Base-by-base conservation (phyloP, 176 grass and related monocot genomes). In the Aegilops umbellulata region DNA sequence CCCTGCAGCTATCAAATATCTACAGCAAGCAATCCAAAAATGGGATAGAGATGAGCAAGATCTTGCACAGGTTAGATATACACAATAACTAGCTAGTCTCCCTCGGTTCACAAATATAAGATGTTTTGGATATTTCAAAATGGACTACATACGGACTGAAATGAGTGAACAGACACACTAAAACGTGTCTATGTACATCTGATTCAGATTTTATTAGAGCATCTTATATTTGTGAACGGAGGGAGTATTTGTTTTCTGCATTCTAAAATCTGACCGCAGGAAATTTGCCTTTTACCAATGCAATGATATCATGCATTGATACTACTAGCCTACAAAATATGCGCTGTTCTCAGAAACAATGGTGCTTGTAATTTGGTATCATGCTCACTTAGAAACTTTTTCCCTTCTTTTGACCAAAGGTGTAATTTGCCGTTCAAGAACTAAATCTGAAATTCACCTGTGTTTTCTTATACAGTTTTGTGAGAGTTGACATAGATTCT, bases 1-100 rank as follows among this genome's bases (percentile, higher is more conserved):
- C 57, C 92, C 97, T 69, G 97, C 94, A 17, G 97, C 97, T 67
- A 94, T 86, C 77, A 99, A 99, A 73, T 99, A 99, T 76, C 87
- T 99, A 22, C 86, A 86, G 42, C 90, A 99, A 87, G 97, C 97
- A 79, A 93, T 96, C 83, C 90, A 94, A 51, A 99, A 95, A 89
- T 99, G 97, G 97, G 97, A 99, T 61, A 92, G 79, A 83, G 97
- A 99, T 60, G 94, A 99, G 57, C 88, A 90, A 70, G 97, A 99
- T 88, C 90, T 99, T 44, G 92, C 97, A 5, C 97, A 98, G 97
- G 97, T 98, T 42, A 86, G 65, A 51, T 80, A 49, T 83, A 24
- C 61, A 85, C 22, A 69, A 55, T 31, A 63, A 20, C 34, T 75
- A 25, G 60, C 9, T 26, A 35, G 2, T 10, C 38, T 39, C 38